These are phyloP conservation scores for Dryadomyces quercus-mongolicae DNA, from an alignment of 2,329 filamentous ascomycete genomes.

Conservation along the genomic window DNA sequence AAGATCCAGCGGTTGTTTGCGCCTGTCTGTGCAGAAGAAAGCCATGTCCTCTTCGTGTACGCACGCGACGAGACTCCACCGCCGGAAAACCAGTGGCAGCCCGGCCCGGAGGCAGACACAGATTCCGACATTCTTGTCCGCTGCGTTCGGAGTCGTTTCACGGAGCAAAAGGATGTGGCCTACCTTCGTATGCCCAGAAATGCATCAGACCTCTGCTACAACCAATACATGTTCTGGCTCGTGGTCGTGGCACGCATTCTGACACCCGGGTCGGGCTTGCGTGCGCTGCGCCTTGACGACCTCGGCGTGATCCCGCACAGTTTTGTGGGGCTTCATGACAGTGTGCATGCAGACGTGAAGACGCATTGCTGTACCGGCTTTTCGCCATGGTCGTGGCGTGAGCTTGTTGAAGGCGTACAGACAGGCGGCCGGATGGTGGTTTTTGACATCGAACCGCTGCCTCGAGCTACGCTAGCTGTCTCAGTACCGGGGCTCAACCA, in stretches of 20 bases:
- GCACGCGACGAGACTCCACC: background rate
- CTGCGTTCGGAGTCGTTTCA: background rate
- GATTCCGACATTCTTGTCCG: background rate
- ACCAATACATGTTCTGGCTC: constrained; percentile 5
- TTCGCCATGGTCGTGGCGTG: background rate
- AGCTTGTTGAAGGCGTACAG: background rate
- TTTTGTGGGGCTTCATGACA: background rate
- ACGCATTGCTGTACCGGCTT: constrained; percentile 4
- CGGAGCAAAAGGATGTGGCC: background rate
- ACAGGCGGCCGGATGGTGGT: background rate
- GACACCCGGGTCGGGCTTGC: constrained; percentile 8
- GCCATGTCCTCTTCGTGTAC: constrained; percentile 4
- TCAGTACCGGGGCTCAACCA: background rate
- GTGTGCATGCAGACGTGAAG: background rate
- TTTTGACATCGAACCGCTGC: background rate
- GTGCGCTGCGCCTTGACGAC: constrained; percentile 1
- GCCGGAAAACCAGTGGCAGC: background rate
- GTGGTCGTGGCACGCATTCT: constrained; percentile 7
- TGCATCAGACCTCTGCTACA: background rate
- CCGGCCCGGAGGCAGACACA: background rate
- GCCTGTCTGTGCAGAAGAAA: background rate
- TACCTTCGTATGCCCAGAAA: constrained; percentile 5
- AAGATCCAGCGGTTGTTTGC: background rate
- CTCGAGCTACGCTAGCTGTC: background rate
- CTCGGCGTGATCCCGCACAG: background rate